These are phyloP conservation scores for Angomonas ambiguus DNA, from an alignment of 208 protist species.

Conservation along the genomic window DNA sequence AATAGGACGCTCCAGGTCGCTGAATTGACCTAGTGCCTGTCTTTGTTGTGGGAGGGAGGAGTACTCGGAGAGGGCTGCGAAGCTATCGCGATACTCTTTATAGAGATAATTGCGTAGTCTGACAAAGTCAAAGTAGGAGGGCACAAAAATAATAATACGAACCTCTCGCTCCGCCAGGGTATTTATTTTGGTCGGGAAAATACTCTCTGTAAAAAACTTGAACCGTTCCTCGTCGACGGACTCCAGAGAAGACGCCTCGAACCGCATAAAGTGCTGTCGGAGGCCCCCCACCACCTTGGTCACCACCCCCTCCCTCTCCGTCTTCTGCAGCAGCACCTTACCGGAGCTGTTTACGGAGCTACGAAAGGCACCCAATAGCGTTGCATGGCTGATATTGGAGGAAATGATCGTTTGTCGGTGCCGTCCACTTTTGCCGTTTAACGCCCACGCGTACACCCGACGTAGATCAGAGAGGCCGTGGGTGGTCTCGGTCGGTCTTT, in stretches of 20 bases:
- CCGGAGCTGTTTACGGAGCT: slow-evolving; percentile 67
- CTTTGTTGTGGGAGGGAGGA: slow-evolving; percentile 77
- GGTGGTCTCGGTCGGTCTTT: slow-evolving; percentile 78
- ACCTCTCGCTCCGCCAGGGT: slow-evolving; percentile 70
- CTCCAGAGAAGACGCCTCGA: slow-evolving; percentile 47
- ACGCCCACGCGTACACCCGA: slow-evolving; percentile 80
- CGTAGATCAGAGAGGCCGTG: slow-evolving; percentile 82
- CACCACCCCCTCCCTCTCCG: slow-evolving; percentile 49
- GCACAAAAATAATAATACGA: slow-evolving; percentile 89
- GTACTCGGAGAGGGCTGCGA: slow-evolving; percentile 92
- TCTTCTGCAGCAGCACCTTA: slow-evolving; percentile 53
- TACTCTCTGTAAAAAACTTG: slow-evolving; percentile 85
- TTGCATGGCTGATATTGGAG: slow-evolving; percentile 63
- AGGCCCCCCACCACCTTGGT: slow-evolving; percentile 59
- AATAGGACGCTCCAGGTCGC: slow-evolving; percentile 73
- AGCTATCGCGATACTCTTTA: slow-evolving; percentile 82
- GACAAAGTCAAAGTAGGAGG: slow-evolving; percentile 96
- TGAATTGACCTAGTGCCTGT: slow-evolving; percentile 79
- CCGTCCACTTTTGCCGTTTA: slow-evolving; percentile 69
- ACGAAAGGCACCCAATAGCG: slow-evolving; percentile 88
- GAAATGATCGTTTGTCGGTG: slow-evolving; percentile 94
- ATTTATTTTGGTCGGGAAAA: slow-evolving; percentile 72
- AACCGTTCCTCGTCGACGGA: slow-evolving; percentile 86
- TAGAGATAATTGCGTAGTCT: slow-evolving; percentile 94
- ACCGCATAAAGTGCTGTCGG: slow-evolving; percentile 91